These are phyloP conservation scores for Crithidia fasciculata DNA, from an alignment of 208 protist genomes.

Conservation along the genomic window DNA sequence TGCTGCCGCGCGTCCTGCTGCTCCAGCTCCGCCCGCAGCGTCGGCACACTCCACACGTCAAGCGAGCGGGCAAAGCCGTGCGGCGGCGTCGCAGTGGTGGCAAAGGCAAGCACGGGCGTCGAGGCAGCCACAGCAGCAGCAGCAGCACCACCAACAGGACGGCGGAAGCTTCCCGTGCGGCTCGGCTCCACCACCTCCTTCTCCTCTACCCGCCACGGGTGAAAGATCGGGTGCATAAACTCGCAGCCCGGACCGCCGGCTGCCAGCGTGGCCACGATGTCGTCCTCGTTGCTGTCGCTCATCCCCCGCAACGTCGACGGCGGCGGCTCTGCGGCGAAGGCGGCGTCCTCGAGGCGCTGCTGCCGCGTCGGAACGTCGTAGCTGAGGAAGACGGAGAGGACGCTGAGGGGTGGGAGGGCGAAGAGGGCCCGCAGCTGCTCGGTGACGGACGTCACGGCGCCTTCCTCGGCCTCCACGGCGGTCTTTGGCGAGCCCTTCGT, in stretches of 20 bases:
- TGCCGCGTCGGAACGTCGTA: constrained; percentile 72
- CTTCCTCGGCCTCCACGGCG: constrained; percentile 16
- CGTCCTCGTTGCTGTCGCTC: constrained; percentile 20
- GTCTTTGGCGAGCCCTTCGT: constrained; percentile 16
- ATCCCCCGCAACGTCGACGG: not conserved
- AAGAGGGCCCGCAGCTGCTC: constrained; percentile 26
- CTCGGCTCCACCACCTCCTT: constrained; percentile 12
- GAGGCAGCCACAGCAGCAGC: not conserved
- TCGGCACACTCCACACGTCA: constrained; percentile 25
- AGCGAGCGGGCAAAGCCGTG: constrained; percentile 1
- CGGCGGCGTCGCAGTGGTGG: not conserved
- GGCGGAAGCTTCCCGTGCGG: constrained; percentile 7
- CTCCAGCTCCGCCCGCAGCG: constrained; percentile 26
- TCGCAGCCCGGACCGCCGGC: not conserved
- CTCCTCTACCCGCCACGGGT: constrained; percentile 19
- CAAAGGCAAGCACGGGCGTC: not conserved
- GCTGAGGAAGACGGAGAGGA: constrained; percentile 69
- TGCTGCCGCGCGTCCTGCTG: constrained; percentile 34
- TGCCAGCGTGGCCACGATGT: not conserved
- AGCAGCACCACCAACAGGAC: not conserved
- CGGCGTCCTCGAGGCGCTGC: constrained; percentile 47
- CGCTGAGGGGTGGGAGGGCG: constrained; percentile 70
- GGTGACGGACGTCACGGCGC: constrained; percentile 7
- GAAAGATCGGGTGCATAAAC: constrained; percentile 21
- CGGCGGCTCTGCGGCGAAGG: constrained; percentile 17